Base-by-base conservation (phyloP, 2,329 filamentous ascomycete genomes). In the Ophiosphaerella herpotricha region DNA sequence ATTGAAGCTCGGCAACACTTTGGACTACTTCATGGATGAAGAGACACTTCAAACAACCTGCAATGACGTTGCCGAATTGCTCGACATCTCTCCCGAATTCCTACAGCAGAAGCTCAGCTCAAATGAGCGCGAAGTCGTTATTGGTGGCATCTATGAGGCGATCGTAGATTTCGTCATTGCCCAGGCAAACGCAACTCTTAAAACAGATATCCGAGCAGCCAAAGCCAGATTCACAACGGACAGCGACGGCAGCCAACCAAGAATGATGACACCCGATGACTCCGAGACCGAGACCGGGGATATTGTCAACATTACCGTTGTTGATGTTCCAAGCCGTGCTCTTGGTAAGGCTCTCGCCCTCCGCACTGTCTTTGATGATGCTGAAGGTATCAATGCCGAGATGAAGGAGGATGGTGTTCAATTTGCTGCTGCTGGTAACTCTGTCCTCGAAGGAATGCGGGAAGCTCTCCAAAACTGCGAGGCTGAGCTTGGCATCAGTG, bases 341-440 rank as follows among this genome's bases (percentile, higher is more conserved):
- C 79, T 99, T 0, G 91, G 89, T 50, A 97, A 94, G 74, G 94
- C 93, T 0, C 75, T 95, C n/a, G 85, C 90, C 11, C 85, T 99
- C 77, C 89, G 91, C 34, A 90, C 90, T 12, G 85, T 97, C 32
- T 99, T 99, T 63, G 93, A 99, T 60, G 94, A 97, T 63, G 84
- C 80, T n/a, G 79, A 87, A 16, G 94, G 94, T 43, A 97, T 99
- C 76, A 97, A 97, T 63, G 83, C 88, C 0, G 94, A 99, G 77
- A 97, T 99, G 92, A 96, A 93, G 66, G 88, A 93, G 55, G 94
- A 99, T 60, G 94, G 94, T 8, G 83, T 99, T 1, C 83, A 89
- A n/a, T 82, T 95, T 2, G 76, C 82, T 1, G 63, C 87, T 0
- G 85, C 85, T 1, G 89, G 89, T n/a, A 88, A 87, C 50, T 95